Conservation (phyloP, 2,329 filamentous ascomycete genomes). For the Zasmidium angulare region DNA sequence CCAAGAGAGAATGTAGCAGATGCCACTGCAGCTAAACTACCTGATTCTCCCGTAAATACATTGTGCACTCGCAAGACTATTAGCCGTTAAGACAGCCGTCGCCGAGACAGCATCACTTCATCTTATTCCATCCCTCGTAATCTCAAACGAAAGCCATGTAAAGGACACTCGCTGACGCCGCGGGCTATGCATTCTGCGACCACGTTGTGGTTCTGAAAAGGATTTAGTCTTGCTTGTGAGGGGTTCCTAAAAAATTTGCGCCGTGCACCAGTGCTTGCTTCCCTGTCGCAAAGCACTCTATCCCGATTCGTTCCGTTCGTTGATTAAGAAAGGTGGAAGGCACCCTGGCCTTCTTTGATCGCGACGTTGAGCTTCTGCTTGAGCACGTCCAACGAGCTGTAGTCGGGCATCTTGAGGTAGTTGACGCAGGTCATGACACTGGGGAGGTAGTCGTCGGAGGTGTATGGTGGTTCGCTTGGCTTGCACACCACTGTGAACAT, state of each 20-base stretch:
- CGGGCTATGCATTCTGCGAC: background rate
- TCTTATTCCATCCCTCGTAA: background rate
- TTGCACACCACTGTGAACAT: slow-evolving; percentile 99
- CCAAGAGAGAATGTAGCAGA: background rate
- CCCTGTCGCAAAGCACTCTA: background rate
- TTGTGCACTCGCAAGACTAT: background rate
- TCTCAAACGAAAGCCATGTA: background rate
- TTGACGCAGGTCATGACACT: slow-evolving; percentile 99
- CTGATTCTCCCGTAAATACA: slow-evolving; percentile 6
- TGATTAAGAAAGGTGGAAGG: slow-evolving; percentile 73
- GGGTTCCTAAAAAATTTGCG: background rate
- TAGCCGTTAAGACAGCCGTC: background rate
- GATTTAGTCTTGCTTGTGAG: background rate
- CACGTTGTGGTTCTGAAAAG: background rate
- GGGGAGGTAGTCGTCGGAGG: slow-evolving; percentile 95
- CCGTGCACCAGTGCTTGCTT: background rate
- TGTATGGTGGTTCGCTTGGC: slow-evolving; percentile 91
- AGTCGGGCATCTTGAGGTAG: slow-evolving; percentile 96
- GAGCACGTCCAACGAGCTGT: slow-evolving; percentile 75
- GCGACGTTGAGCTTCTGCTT: slow-evolving; percentile 77
- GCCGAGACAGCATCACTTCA: background rate
- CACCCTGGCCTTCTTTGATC: slow-evolving; percentile 92
- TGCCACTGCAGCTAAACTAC: slow-evolving; percentile 3
- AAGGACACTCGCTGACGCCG: background rate
- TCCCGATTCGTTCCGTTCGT: background rate